Evolutionary conservation across 495 filamentous ascomycete species (phyloP).

Genomic region (Aspergillus nidulans): DNA sequence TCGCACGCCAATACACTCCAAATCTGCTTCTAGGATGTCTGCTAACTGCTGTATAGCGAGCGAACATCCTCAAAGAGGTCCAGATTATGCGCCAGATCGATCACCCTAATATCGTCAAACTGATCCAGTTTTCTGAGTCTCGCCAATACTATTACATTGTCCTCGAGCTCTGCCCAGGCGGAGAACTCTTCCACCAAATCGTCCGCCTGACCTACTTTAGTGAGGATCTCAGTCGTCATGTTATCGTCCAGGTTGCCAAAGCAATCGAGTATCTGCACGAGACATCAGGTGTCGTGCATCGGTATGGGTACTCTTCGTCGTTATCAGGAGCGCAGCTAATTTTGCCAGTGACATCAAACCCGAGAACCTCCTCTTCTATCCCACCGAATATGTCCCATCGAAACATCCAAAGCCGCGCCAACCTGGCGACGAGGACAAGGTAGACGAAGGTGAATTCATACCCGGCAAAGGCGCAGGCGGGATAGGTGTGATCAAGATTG

Average conservation of each 20-base stretch:
- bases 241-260: conserved; percentile 89
- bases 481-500: conserved; percentile 93
- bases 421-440: conserved; percentile 94
- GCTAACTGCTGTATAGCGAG: conserved; percentile 55
- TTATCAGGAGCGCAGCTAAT: conserved; percentile 14
- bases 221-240: conserved; percentile 89
- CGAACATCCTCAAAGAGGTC: conserved; percentile 97
- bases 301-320: conserved; percentile 55
- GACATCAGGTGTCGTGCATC: conserved; percentile 90
- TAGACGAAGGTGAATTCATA: conserved; percentile 92
- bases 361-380: conserved; percentile 92
- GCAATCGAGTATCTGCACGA: conserved; percentile 94
- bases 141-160: conserved; percentile 96
- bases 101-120: conserved; percentile 89
- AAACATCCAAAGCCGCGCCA: conserved; percentile 71
- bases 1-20: conserved; percentile 2
- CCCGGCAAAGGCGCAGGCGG: conserved; percentile 80
- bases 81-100: conserved; percentile 97
- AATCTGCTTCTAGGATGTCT: neutral
- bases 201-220: conserved; percentile 98
- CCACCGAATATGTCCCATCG: conserved; percentile 73
- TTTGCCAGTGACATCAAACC: conserved; percentile 88
- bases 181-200: conserved; percentile 97
- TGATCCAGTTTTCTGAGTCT: conserved; percentile 91
- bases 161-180: conserved; percentile 89